These are phyloP conservation scores for Hypoxylon sp. DNA, from an alignment of 2,329 filamentous ascomycete species.

Conservation along the genomic window DNA sequence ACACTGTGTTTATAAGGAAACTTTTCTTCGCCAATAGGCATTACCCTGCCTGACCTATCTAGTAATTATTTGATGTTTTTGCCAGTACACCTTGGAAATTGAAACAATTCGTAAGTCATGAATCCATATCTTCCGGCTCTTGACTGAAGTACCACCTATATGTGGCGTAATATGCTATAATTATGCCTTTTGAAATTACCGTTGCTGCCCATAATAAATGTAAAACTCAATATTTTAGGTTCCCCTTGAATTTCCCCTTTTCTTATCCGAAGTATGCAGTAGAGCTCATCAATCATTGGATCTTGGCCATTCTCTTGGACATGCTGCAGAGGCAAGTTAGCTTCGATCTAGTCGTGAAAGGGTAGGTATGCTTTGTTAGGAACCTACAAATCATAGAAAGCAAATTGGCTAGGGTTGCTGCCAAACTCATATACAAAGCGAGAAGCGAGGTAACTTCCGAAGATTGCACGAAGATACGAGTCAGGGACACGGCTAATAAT, in stretches of 20 bases:
- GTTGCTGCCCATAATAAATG: slow-evolving; percentile 20
- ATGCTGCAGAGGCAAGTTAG: slow-evolving; percentile 66
- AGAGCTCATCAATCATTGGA: slow-evolving; percentile 51
- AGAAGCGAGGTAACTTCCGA: slow-evolving; percentile 94
- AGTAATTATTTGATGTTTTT: slow-evolving; percentile 20
- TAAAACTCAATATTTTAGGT: slow-evolving; percentile 18
- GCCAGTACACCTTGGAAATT: slow-evolving; percentile 17
- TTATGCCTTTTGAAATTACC: slow-evolving; percentile 26
- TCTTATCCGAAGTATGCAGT: slow-evolving; percentile 28
- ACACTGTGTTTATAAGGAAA: not conserved
- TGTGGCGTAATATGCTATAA: slow-evolving; percentile 7
- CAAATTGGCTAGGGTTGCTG: slow-evolving; percentile 93
- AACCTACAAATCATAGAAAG: slow-evolving; percentile 97
- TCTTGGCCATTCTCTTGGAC: slow-evolving; percentile 73
- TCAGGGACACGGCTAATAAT: slow-evolving; percentile 91
- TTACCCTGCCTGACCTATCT: slow-evolving; percentile 23
- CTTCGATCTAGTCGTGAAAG: not conserved
- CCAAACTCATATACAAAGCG: slow-evolving; percentile 98
- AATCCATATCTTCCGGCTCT: slow-evolving; percentile 8
- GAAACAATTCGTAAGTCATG: slow-evolving; percentile 36
- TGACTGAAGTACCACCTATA: not conserved
- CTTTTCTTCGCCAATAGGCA: slow-evolving; percentile 23
- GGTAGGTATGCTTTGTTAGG: not conserved
- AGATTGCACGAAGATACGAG: slow-evolving; percentile 92
- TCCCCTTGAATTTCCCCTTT: slow-evolving; percentile 19